Base-by-base conservation (phyloP, 495 filamentous ascomycete genomes). In the Trichoderma asperelloides region DNA sequence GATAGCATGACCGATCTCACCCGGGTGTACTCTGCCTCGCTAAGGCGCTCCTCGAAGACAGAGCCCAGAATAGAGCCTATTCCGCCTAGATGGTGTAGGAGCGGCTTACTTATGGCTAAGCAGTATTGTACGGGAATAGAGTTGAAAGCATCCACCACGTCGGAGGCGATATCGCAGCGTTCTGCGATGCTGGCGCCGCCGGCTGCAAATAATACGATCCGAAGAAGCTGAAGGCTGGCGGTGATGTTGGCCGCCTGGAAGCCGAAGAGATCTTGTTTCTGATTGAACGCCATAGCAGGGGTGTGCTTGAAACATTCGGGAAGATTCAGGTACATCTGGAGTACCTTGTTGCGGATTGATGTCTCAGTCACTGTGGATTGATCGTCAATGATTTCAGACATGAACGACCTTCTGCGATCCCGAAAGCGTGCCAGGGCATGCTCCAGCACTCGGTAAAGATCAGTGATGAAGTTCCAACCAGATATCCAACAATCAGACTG, bases 171-270 rank as follows among this genome's bases (percentile, higher is more conserved):
- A 41, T 78, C 70, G 63, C 82, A 84, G 69, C 82, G 82, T 30
- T 77, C 72, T 51, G 80, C 73, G 3, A 81, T 72, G 30, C 77
- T 78, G 43, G 73, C 74, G 45, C 78, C 60, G 21, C 63, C 74
- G 47, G 78, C 79, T 0, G 78, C 78, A 66, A 83, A 76, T 11
- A 82, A 72, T 6, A 81, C 74, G 74, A 84, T 82, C 12, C 80
- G 79, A 8, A 84, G 76, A 13, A 84, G 76, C 66, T 82, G 79
- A 15, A 84, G 69, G 4, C 80, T 84, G 5, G 81, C 80, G 30
- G 78, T 75, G 55, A 85, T 84, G 65, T 84, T 83, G 49, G 82
- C 82, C n/a, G 80, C 79, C 70, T 84, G 81, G 62, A 84, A 83
- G 1, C 80, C 78, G 64, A 79, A 81, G 1, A 79, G 72, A 68